Conservation (phyloP, 352 stramenopile species). For the Globisporangium spinosum region DNA sequence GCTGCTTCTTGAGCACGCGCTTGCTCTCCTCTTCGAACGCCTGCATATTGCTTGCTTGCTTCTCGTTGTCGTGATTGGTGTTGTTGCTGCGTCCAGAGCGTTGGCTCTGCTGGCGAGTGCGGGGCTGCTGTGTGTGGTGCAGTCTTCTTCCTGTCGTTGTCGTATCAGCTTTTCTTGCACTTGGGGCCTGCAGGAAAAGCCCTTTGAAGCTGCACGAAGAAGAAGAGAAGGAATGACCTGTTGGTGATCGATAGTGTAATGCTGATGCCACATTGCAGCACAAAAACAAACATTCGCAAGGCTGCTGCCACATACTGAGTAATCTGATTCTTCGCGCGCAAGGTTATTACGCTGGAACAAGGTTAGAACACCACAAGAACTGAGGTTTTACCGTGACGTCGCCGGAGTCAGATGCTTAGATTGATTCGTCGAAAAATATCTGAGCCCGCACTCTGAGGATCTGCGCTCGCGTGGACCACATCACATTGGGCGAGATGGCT, state of each 20-base stretch:
- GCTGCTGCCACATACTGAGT: background rate
- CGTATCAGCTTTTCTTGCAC: slow-evolving; percentile 1
- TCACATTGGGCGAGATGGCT: background rate
- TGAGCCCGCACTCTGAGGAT: background rate
- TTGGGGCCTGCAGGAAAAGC: background rate
- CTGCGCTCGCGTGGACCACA: background rate
- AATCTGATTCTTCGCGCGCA: background rate
- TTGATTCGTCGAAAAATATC: background rate
- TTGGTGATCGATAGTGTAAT: background rate
- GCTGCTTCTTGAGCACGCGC: slow-evolving; percentile 72
- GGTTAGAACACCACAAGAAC: background rate
- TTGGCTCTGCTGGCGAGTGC: background rate
- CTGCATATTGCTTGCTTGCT: slow-evolving; percentile 34
- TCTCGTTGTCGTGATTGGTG: background rate
- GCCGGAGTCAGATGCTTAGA: background rate
- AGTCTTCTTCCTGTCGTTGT: background rate
- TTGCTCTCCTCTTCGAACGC: slow-evolving; percentile 53
- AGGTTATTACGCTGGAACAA: background rate
- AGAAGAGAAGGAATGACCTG: background rate
- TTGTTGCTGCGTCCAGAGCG: slow-evolving; percentile 3
- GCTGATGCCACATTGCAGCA: background rate
- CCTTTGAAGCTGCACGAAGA: background rate
- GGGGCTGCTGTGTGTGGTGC: background rate
- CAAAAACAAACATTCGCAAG: background rate
- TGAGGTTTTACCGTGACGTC: background rate